Evolutionary conservation across 495 filamentous ascomycete genomes (phyloP).

Genomic region (Trichocladium antarcticum): DNA sequence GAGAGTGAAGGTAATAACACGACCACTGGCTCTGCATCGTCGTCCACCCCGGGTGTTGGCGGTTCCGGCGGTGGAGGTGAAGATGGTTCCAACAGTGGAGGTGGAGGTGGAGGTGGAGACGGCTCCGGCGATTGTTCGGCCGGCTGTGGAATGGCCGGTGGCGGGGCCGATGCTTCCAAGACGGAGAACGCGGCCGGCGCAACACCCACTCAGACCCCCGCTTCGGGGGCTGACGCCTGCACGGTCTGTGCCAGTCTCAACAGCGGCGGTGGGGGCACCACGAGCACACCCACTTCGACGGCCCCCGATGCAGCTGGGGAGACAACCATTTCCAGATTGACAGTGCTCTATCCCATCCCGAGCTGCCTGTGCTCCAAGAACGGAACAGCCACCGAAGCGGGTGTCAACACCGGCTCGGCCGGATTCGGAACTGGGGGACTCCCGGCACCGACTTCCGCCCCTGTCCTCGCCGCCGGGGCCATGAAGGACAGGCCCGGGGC

Average conservation of each 20-base stretch:
- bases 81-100: background rate
- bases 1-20: background rate
- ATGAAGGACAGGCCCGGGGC: background rate
- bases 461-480: background rate
- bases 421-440: background rate
- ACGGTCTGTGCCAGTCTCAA: background rate
- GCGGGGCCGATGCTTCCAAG: background rate
- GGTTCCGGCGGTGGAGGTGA: background rate
- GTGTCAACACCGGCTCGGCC: background rate
- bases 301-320: background rate
- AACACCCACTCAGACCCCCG: background rate
- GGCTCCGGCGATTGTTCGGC: background rate
- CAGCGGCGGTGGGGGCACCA: background rate
- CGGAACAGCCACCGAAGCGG: background rate
- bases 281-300: background rate
- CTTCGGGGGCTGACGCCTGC: background rate
- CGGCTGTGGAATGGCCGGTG: background rate
- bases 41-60: background rate
- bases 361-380: background rate
- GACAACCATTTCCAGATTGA: background rate
- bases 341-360: constrained; percentile 1
- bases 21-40: background rate
- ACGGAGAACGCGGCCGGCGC: background rate
- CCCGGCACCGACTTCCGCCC: background rate
- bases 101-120: background rate